Percentiles rank a stretch among this genome's conserved stretches.
These are phyloP conservation scores for Geranium incanum DNA, from an alignment of 441 rosid species.

Conservation along the genomic window DNA sequence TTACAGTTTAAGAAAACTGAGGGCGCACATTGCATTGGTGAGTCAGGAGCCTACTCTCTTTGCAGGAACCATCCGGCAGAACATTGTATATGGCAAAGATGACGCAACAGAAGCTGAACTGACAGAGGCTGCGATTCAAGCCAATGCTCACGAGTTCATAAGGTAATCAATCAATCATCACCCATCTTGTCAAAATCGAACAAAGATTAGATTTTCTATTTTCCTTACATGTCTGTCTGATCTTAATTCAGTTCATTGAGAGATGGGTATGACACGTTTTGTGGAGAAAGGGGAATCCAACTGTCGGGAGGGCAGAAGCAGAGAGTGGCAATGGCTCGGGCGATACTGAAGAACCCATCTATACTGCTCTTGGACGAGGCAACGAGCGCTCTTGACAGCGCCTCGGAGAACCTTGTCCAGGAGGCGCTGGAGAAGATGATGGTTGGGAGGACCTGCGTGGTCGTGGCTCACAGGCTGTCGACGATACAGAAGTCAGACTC, in stretches of 20 bases:
- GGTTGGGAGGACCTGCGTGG: slow-evolving; percentile 38
- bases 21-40: slow-evolving; percentile 38
- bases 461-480: slow-evolving; percentile 41
- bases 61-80: slow-evolving; percentile 35
- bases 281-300: slow-evolving; percentile 44
- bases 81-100: slow-evolving; percentile 34
- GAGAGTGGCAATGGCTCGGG: slow-evolving; percentile 39
- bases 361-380: slow-evolving; percentile 39
- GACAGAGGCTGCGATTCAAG: slow-evolving; percentile 35
- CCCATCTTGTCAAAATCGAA: neutral
- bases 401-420: slow-evolving; percentile 39
- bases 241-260: slow-evolving; percentile 29
- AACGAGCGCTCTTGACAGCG: slow-evolving; percentile 41
- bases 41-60: slow-evolving; percentile 48
- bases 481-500: slow-evolving; percentile 34
- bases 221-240: neutral
- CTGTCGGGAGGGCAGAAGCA: slow-evolving; percentile 52
- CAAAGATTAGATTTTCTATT: neutral
- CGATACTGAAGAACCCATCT: slow-evolving; percentile 32
- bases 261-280: slow-evolving; percentile 38
- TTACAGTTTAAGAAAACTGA: slow-evolving; percentile 35
- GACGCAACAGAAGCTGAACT: slow-evolving; percentile 35
- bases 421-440: slow-evolving; percentile 45
- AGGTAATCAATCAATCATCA: slow-evolving; percentile 19
- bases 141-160: slow-evolving; percentile 46